Evolutionary conservation across 495 filamentous ascomycete genomes (phyloP).

Genomic region (Platismatia glauca): DNA sequence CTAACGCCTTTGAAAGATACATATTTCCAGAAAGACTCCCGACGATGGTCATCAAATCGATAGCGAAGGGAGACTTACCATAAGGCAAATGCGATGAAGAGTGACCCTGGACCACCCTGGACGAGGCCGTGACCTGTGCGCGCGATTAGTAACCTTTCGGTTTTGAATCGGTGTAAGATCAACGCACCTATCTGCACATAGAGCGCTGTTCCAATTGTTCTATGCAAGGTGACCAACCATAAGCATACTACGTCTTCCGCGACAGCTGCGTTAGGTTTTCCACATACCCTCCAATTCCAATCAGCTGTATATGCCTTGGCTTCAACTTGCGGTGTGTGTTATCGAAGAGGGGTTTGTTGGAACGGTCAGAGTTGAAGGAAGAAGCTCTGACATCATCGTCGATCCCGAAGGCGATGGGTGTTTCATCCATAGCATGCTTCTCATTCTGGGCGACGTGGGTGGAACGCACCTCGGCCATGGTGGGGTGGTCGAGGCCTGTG

Average conservation of each 20-base stretch:
- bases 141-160: background rate
- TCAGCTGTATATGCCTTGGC: constrained; percentile 62
- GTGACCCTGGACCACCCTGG: constrained; percentile 63
- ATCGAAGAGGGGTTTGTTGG: constrained; percentile 28
- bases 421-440: constrained; percentile 5
- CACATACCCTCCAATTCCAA: constrained; percentile 56
- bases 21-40: background rate
- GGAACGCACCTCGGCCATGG: background rate
- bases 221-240: background rate
- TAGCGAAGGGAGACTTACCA: constrained; percentile 39
- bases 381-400: constrained; percentile 7
- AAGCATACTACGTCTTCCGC: background rate
- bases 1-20: background rate
- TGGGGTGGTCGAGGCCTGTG: background rate
- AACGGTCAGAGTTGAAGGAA: constrained; percentile 10
- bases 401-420: constrained; percentile 2
- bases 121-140: constrained; percentile 43
- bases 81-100: constrained; percentile 69
- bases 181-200: constrained; percentile 58
- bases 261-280: background rate
- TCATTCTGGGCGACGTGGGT: background rate
- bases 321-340: constrained; percentile 51
- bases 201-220: constrained; percentile 63
- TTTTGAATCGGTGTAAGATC: background rate
- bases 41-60: background rate